These are phyloP conservation scores for Corchorus olitorius DNA, from an alignment of 345 rosid species.

Conservation along the genomic window DNA sequence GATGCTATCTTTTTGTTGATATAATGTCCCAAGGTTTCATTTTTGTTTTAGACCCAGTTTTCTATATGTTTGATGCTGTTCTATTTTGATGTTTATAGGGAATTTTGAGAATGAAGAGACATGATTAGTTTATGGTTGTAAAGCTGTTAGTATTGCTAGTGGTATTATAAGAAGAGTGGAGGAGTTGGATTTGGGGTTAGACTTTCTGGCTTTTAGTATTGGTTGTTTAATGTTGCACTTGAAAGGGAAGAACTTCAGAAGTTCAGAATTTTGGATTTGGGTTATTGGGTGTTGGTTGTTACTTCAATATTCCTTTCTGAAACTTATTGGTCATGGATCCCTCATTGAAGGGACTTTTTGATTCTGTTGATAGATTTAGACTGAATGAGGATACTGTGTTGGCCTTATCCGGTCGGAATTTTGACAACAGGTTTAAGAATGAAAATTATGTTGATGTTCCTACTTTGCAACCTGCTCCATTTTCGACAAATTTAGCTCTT, in stretches of 20 bases:
- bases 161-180: not conserved
- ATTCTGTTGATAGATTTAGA: slow-evolving; percentile 32
- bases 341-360: slow-evolving; percentile 23
- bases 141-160: not conserved
- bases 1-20: slow-evolving; percentile 8
- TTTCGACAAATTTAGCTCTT: not conserved
- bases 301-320: not conserved
- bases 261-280: not conserved
- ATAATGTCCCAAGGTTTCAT: slow-evolving; percentile 9
- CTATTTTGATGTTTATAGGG: slow-evolving; percentile 18
- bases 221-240: not conserved
- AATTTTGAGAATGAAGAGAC: slow-evolving; percentile 11
- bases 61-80: slow-evolving; percentile 13
- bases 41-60: not conserved
- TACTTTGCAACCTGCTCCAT: slow-evolving; percentile 24
- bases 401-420: slow-evolving; percentile 22
- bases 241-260: not conserved
- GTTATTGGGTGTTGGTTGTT: slow-evolving; percentile 11
- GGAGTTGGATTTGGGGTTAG: slow-evolving; percentile 7
- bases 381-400: slow-evolving; percentile 23
- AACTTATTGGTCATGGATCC: slow-evolving; percentile 46
- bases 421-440: slow-evolving; percentile 15
- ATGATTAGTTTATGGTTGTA: slow-evolving; percentile 13
- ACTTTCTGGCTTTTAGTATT: not conserved
- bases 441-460: slow-evolving; percentile 24